These are phyloP conservation scores for Geotrichum cucujoidarum DNA, from an alignment of 1,139 yeast species.

Conservation along the genomic window DNA sequence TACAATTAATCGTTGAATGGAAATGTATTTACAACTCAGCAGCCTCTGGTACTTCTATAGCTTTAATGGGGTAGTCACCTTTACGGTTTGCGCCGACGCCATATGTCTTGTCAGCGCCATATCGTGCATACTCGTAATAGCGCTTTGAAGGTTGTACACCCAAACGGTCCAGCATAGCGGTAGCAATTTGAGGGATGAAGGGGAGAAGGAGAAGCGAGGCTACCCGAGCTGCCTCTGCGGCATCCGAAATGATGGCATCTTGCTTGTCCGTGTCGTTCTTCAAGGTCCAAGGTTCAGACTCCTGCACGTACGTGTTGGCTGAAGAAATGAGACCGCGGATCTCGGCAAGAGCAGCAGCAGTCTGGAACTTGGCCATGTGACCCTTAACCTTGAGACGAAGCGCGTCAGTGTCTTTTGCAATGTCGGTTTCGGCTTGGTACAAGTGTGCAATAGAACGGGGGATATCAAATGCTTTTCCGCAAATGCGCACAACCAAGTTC, in stretches of 20 bases:
- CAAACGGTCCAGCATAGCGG: constrained; percentile 57
- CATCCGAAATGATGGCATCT: constrained; percentile 50
- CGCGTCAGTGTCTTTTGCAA: constrained; percentile 33
- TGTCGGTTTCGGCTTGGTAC: background rate
- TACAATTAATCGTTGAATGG: no score
- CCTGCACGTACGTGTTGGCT: constrained; percentile 58
- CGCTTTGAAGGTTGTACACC: constrained; percentile 47
- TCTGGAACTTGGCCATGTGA: constrained; percentile 48
- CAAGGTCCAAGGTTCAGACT: constrained; percentile 51
- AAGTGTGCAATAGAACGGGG: constrained; percentile 38
- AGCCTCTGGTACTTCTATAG: constrained; percentile 6
- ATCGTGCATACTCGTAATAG: constrained; percentile 38
- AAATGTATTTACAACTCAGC: background rate
- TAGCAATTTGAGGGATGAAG: constrained; percentile 62
- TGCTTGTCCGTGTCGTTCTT: constrained; percentile 28
- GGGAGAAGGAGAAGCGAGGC: constrained; percentile 64
- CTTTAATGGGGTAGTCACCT: constrained; percentile 37
- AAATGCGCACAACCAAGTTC: constrained; percentile 66
- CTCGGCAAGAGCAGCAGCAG: constrained; percentile 51
- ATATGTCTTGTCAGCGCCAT: constrained; percentile 50
- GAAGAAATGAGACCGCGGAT: constrained; percentile 59
- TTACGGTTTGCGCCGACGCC: constrained; percentile 42
- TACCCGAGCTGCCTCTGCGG: constrained; percentile 69
- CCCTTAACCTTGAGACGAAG: constrained; percentile 40
- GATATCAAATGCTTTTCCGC: constrained; percentile 65